Evolutionary conservation across 495 filamentous ascomycete genomes (phyloP).

Genomic region (Tuber melanosporum): DNA sequence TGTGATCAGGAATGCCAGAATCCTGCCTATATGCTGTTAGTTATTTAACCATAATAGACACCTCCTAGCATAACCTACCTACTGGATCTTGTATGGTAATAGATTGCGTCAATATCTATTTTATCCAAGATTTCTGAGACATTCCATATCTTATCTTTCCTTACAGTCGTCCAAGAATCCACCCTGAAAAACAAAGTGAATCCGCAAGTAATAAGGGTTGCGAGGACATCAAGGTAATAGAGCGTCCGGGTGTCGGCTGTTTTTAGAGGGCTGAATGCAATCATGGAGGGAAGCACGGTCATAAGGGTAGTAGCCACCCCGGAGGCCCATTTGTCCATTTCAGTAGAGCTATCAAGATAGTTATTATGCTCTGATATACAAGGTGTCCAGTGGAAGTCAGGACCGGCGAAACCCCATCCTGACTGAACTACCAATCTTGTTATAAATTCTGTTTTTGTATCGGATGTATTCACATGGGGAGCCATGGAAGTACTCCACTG

Average conservation of each 20-base stretch:
- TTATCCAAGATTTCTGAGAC: not conserved
- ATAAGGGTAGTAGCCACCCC: conserved; percentile 19
- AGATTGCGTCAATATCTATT: too few relatives aligned
- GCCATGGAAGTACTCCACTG: too few relatives aligned
- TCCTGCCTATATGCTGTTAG: too few relatives aligned
- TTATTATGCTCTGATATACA: not conserved
- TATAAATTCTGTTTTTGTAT: too few relatives aligned
- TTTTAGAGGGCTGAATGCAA: conserved; percentile 15
- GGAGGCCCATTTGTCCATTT: conserved; percentile 16
- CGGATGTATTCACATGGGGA: too few relatives aligned
- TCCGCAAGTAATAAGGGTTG: conserved; percentile 12
- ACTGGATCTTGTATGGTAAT: too few relatives aligned
- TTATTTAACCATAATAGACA: too few relatives aligned
- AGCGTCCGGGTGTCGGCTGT: conserved; percentile 14
- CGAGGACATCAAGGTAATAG: not conserved
- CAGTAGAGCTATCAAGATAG: not conserved
- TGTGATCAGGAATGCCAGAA: too few relatives aligned
- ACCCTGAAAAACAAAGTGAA: conserved; percentile 19
- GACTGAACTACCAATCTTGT: too few relatives aligned
- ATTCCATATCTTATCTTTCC: not conserved
- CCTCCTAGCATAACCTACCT: too few relatives aligned
- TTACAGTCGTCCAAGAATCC: not conserved
- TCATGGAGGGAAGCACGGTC: conserved; percentile 17
- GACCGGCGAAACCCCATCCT: too few relatives aligned
- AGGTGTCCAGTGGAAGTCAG: too few relatives aligned